Percentiles rank a stretch among this genome's conserved stretches.
Evolutionary conservation across 768 basidiomycete species (phyloP).

Genomic region (Rhizopogon vulgaris): DNA sequence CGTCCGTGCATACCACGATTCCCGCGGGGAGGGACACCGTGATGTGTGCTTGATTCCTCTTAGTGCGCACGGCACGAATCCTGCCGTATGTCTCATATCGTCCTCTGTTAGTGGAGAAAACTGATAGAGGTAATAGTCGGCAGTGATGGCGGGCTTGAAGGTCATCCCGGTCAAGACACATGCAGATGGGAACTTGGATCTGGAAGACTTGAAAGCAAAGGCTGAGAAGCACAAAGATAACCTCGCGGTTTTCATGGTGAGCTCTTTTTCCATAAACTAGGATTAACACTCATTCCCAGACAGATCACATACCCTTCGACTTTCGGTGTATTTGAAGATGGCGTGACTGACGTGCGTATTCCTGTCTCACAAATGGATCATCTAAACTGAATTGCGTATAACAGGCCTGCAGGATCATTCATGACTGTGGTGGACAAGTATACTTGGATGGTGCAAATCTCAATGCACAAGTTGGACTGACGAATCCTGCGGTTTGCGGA

Average conservation of each 20-base stretch:
- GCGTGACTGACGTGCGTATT: conserved; percentile 60
- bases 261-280: conserved; percentile 15
- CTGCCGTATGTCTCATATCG: conserved; percentile 59
- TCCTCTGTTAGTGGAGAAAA: not conserved
- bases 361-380: not conserved
- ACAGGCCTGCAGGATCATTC: conserved; percentile 88
- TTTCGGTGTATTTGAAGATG: conserved; percentile 95
- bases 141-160: conserved; percentile 94
- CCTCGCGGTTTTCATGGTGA: conserved; percentile 92
- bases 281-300: conserved; percentile 5
- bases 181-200: conserved; percentile 81
- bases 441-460: conserved; percentile 95
- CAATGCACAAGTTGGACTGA: conserved; percentile 90
- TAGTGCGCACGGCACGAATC: conserved; percentile 97
- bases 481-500: conserved; percentile 90
- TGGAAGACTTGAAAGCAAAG: conserved; percentile 79
- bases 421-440: conserved; percentile 93
- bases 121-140: conserved; percentile 54
- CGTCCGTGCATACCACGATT: conserved; percentile 91
- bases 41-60: conserved; percentile 92
- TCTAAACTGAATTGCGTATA: not conserved
- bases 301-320: conserved; percentile 97
- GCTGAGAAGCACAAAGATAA: conserved; percentile 88
- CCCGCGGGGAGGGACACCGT: conserved; percentile 77
- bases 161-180: conserved; percentile 94